Conservation (phyloP, 2,329 filamentous ascomycete species). For the Volutella citrinella region DNA sequence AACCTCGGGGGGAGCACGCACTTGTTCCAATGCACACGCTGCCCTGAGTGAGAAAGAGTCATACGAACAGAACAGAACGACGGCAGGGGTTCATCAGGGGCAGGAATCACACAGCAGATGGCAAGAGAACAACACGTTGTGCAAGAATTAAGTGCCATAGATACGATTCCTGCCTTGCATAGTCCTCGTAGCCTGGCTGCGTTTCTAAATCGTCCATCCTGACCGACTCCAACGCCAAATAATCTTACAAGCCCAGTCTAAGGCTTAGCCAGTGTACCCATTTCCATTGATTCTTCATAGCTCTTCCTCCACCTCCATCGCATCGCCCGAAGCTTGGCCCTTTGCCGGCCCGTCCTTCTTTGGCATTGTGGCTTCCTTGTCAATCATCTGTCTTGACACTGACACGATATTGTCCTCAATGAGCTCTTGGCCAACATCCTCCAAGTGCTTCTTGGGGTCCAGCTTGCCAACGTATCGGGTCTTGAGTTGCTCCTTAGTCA, state of each 20-base stretch:
- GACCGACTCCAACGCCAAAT: slow-evolving; percentile 29
- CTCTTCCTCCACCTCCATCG: slow-evolving; percentile 70
- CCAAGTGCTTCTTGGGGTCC: slow-evolving; percentile 98
- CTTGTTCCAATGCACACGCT: too few species aligned
- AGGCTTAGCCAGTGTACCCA: slow-evolving; percentile 17
- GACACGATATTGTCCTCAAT: slow-evolving; percentile 99
- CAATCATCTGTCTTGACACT: slow-evolving; percentile 98
- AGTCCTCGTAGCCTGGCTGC: too few species aligned
- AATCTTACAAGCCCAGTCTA: slow-evolving; percentile 29
- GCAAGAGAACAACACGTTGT: too few species aligned
- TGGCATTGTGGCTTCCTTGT: slow-evolving; percentile 95
- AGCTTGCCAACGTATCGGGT: slow-evolving; percentile 98
- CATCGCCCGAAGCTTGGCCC: slow-evolving; percentile 51
- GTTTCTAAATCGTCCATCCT: slow-evolving; percentile 26
- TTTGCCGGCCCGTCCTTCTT: slow-evolving; percentile 57
- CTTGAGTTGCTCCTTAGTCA: slow-evolving; percentile 97
- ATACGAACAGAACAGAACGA: too few species aligned
- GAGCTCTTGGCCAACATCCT: slow-evolving; percentile 91
- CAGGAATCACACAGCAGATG: too few species aligned
- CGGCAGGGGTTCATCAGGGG: too few species aligned
- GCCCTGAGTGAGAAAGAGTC: too few species aligned
- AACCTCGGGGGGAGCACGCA: too few species aligned
- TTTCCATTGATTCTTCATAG: slow-evolving; percentile 26
- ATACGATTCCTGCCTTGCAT: slow-evolving; percentile 20
- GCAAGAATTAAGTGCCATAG: slow-evolving; percentile 19